Evolutionary conservation across 257 asterid genomes (phyloP).

Genomic region (Gentiana macrophylla): DNA sequence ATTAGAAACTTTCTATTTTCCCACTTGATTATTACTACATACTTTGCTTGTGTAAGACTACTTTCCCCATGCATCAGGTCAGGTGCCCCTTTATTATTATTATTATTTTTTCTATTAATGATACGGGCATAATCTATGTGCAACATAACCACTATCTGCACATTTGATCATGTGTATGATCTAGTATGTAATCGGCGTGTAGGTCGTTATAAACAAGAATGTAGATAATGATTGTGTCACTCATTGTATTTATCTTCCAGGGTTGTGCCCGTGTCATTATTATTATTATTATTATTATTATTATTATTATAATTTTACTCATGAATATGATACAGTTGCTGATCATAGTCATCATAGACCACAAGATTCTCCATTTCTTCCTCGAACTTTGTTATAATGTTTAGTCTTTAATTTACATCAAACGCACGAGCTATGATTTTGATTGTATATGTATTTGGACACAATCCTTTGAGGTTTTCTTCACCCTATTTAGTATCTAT

Average conservation of each 20-base stretch:
- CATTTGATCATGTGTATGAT: too few species aligned
- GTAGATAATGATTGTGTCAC: too few species aligned
- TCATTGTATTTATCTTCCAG: too few species aligned
- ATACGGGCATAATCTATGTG: too few species aligned
- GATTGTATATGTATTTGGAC: slow-evolving; percentile 44
- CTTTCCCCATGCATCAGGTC: slow-evolving; percentile 13
- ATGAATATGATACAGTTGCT: not conserved
- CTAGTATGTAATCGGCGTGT: too few species aligned
- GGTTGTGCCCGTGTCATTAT: too few species aligned
- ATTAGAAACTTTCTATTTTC: slow-evolving; percentile 23
- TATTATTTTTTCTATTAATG: too few species aligned
- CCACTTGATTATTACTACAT: slow-evolving; percentile 26
- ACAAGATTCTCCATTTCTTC: slow-evolving; percentile 25
- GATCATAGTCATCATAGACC: slow-evolving; percentile 13
- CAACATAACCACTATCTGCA: too few species aligned
- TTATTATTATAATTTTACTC: too few species aligned
- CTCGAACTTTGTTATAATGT: slow-evolving; percentile 5
- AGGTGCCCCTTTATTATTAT: too few species aligned
- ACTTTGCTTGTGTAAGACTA: slow-evolving; percentile 44
- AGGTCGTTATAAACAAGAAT: too few species aligned
- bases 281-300: too few species aligned
- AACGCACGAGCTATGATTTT: slow-evolving; percentile 11
- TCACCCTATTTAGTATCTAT: slow-evolving; percentile 26
- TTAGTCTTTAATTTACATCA: not conserved
- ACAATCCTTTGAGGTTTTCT: slow-evolving; percentile 41